Evolutionary conservation across 805 yeast genomes (phyloP), one percentile per base, ranked within the genome.

Genomic region (Suhomyces tanzawaensis): DNA sequence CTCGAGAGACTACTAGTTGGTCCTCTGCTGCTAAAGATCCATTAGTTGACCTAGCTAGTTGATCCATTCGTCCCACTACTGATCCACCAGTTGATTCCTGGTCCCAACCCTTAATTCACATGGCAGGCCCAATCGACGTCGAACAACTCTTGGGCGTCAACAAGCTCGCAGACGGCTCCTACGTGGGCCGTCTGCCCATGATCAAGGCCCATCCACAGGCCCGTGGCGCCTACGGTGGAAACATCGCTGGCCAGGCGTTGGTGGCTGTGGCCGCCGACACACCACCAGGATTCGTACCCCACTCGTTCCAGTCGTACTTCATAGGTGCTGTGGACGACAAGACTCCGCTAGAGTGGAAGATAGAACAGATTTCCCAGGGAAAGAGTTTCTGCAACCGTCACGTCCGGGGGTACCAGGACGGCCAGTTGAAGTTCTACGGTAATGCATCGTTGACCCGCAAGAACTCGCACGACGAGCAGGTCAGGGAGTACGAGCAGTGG

Each of bases 191-290:
- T 11, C 32, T 32, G 13, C 66, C 69, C 0, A 53, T 66, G 24
- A 24, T 38, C 7, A 66, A 65, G 41, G 69, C 71, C 1, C 36
- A 42, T 7, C 49, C 53, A 6, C 39, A 35, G 7, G 36, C 60
- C 2, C 44, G 58, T 5, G 66, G 66, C 3, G 65, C 47, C 1
- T 64, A 49, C 34, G 69, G 69, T 3, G 71, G 70, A 1, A 53
- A 51, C 32, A 29, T 65, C 5, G 62, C 55, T 8, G 69, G 61
- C 12, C 71, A 65, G 45, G 66, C 69, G 3, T 31, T 65, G 7
- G 39, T 60, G 19, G 69, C 58, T 15, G 69, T 66, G 4, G 52
- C 63, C 17, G 37, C 44, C 23, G 44, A 60, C 4, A 44, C 55
- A 5, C 60, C 60, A 5, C 39, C 44, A 3, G 69, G 60, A 1